Evolutionary conservation across 2,329 filamentous ascomycete genomes (phyloP).

Genomic region (Microsporum audouinii): DNA sequence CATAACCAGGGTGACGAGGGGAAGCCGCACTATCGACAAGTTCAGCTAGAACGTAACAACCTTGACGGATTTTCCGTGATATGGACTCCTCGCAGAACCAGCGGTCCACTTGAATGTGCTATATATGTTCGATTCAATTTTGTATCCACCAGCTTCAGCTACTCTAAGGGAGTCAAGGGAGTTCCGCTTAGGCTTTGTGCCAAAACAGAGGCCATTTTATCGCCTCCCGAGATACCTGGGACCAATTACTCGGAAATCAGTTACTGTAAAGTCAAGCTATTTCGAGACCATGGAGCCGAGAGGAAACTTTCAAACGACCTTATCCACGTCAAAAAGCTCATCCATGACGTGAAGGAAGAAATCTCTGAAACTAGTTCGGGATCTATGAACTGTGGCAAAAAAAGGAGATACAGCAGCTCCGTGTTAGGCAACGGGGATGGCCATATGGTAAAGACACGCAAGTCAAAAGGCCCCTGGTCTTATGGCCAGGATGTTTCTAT

Average conservation of each 20-base stretch:
- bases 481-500: constrained; percentile 51
- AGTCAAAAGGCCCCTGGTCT: constrained; percentile 92
- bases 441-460: constrained; percentile 42
- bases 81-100: constrained; percentile 61
- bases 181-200: constrained; percentile 88
- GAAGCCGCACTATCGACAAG: constrained; percentile 52
- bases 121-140: constrained; percentile 96
- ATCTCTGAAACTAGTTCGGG: constrained; percentile 62
- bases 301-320: constrained; percentile 91
- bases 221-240: constrained; percentile 7
- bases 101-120: constrained; percentile 61
- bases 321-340: constrained; percentile 88
- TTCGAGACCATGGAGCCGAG: constrained; percentile 90
- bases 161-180: constrained; percentile 96
- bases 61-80: constrained; percentile 90
- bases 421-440: constrained; percentile 38
- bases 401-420: constrained; percentile 47
- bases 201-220: constrained; percentile 56
- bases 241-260: constrained; percentile 44
- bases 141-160: constrained; percentile 94
- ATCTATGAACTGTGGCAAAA: constrained; percentile 46
- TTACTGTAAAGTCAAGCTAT: constrained; percentile 94
- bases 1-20: constrained; percentile 41
- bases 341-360: constrained; percentile 91
- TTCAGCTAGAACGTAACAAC: constrained; percentile 63